A percentile compares a stretch with the other conserved stretches of the same genome.
Evolutionary conservation across 169 alveolate genomes (phyloP).

Genomic region (Plasmodium inui): DNA sequence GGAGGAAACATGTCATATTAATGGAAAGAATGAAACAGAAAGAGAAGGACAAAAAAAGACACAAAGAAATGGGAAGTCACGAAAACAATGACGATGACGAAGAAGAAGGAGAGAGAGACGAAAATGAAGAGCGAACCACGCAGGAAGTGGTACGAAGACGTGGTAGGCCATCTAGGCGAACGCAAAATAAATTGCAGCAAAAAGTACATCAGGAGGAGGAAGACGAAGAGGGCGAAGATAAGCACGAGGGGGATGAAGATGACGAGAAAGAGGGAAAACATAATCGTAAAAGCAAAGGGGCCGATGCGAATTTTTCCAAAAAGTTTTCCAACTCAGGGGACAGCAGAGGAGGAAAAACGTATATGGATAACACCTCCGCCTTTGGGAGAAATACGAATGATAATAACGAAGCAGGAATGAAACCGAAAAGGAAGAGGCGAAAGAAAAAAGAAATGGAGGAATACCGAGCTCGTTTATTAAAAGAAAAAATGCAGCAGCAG

Average conservation of each 20-base stretch:
- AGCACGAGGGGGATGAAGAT: conserved; percentile 34
- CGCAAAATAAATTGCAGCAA: conserved; percentile 20
- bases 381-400: background rate
- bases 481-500: conserved; percentile 70
- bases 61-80: conserved; percentile 11
- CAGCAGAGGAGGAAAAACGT: background rate
- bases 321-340: background rate
- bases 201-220: conserved; percentile 23
- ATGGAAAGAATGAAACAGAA: conserved; percentile 53
- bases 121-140: conserved; percentile 26
- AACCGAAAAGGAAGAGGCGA: conserved; percentile 75
- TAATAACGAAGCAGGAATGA: conserved; percentile 33
- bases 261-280: conserved; percentile 27
- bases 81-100: conserved; percentile 41
- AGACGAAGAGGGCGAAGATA: background rate
- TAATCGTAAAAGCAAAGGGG: conserved; percentile 23
- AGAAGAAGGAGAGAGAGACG: conserved; percentile 19
- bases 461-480: conserved; percentile 60
- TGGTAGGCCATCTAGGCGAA: conserved; percentile 28
- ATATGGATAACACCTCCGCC: background rate
- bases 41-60: conserved; percentile 37
- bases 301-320: conserved; percentile 5
- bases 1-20: conserved; percentile 64
- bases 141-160: conserved; percentile 14
- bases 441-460: conserved; percentile 77